phyloP scores from a whole-genome alignment of 108 stramenopile species.

The Nitzschia inconspicua region DNA sequence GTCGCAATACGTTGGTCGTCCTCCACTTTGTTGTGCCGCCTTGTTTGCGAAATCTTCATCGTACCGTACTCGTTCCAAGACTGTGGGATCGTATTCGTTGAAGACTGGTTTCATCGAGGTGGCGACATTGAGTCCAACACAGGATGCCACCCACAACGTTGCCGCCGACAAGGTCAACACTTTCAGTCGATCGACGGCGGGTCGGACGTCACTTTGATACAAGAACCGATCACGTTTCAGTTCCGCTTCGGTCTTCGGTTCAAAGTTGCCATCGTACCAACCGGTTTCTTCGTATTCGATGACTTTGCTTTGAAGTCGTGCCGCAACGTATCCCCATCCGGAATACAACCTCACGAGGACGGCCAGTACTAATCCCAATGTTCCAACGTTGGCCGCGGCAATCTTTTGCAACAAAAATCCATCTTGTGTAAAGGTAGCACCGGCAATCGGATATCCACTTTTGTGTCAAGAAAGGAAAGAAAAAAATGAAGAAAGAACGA shows the following conservation, averaged over 20 bases:
- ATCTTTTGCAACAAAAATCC: slow-evolving; percentile 75
- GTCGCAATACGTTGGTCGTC: slow-evolving; percentile 83
- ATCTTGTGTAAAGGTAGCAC: slow-evolving; percentile 74
- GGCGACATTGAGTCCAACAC: slow-evolving; percentile 61
- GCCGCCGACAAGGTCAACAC: slow-evolving; percentile 41
- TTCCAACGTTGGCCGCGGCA: slow-evolving; percentile 72
- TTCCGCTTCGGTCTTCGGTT: slow-evolving; percentile 71
- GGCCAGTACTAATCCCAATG: slow-evolving; percentile 47
- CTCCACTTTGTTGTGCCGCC: slow-evolving; percentile 63
- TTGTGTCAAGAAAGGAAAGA: too few species aligned
- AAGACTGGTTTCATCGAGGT: slow-evolving; percentile 60
- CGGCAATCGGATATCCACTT: slow-evolving; percentile 76
- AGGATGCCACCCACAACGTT: slow-evolving; percentile 61
- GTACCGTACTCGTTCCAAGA: slow-evolving; percentile 56
- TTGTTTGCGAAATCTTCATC: slow-evolving; percentile 72
- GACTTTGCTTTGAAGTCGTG: slow-evolving; percentile 69
- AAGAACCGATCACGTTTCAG: slow-evolving; percentile 71
- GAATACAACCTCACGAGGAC: slow-evolving; percentile 66
- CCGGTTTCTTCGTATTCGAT: slow-evolving; percentile 89
- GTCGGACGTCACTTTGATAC: slow-evolving; percentile 69
- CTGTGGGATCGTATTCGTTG: slow-evolving; percentile 82
- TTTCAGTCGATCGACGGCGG: slow-evolving; percentile 72
- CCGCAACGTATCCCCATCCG: slow-evolving; percentile 85
- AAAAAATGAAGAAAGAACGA: neutral
- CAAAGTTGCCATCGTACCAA: slow-evolving; percentile 83